A percentile compares a stretch with the other conserved stretches of the same genome.
Conservation (phyloP, 768 basidiomycete species). For the Kondoa malvinella region DNA sequence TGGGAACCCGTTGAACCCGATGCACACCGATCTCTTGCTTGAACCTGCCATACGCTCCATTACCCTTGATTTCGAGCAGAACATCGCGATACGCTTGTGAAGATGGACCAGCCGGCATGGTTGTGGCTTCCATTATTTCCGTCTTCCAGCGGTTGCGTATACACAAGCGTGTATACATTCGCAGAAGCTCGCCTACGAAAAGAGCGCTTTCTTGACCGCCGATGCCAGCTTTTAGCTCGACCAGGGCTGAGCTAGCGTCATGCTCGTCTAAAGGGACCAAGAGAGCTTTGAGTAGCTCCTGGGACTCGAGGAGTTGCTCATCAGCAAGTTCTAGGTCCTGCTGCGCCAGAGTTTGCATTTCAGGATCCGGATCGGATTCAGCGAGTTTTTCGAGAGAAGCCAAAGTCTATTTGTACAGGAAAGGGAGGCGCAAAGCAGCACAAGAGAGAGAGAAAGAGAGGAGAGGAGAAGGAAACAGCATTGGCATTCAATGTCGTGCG, state of each 20-base stretch:
- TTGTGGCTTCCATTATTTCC: slow-evolving; percentile 24
- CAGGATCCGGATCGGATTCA: slow-evolving; percentile 48
- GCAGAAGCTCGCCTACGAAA: slow-evolving; percentile 56
- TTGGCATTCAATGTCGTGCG: too few relatives aligned
- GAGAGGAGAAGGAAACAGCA: background rate
- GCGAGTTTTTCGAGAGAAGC: slow-evolving; percentile 18
- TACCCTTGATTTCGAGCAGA: slow-evolving; percentile 58
- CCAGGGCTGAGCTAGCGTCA: slow-evolving; percentile 43
- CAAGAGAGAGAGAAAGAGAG: background rate
- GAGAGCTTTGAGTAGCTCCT: slow-evolving; percentile 14
- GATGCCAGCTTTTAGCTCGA: slow-evolving; percentile 84
- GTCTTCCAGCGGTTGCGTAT: slow-evolving; percentile 46
- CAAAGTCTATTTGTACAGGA: slow-evolving; percentile 10
- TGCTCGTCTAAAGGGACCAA: slow-evolving; percentile 12
- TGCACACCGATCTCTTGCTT: slow-evolving; percentile 92
- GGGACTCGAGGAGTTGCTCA: background rate
- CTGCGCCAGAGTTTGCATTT: slow-evolving; percentile 55
- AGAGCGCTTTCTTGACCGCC: slow-evolving; percentile 77
- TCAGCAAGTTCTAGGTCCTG: slow-evolving; percentile 16
- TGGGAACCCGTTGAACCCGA: slow-evolving; percentile 82
- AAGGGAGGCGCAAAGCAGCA: background rate
- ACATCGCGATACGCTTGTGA: slow-evolving; percentile 45
- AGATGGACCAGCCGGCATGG: background rate
- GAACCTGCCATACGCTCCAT: slow-evolving; percentile 58
- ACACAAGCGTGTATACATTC: slow-evolving; percentile 65